Evolutionary conservation across 2,329 filamentous ascomycete species (phyloP), one percentile per base, ranked within the genome.

Genomic region (Dryadomyces quercus-mongolicae): DNA sequence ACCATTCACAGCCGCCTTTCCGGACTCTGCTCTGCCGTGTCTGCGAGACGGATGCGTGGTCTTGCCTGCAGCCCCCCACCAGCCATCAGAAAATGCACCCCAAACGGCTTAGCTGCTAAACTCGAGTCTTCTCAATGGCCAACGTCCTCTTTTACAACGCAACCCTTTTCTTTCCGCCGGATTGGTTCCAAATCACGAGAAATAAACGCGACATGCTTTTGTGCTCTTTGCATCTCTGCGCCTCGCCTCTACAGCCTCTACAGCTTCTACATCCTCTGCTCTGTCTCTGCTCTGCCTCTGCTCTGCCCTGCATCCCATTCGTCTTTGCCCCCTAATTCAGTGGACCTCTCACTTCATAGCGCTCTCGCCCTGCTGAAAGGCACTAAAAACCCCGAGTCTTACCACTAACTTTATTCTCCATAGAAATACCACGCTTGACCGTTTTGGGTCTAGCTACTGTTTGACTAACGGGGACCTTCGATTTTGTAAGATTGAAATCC

Each of bases 321-420:
- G 15, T 40, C 36, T n/a, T n/a, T n/a, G n/a, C n/a, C 36, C 36
- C 6, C 16, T 20, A 18, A 20, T 34, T 40, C 48, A 13, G n/a
- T 49, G 48, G 31, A n/a, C 48, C 34, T 49, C 31, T 18, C 49
- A 50, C 49, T 22, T 50, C 36, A 18, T 43, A 25, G 20, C 49
- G 12, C 13, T 43, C 20, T 42, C 36, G 22, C 21, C 36, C 49
- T 40, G 10, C 36, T 15, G 18, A 25, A 51, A 25, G 12, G 15
- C 49, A 51, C 49, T 51, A 51, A 51, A 44, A 50, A 10, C 12
- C 22, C 36, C 36, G 15, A 16, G 10, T 50, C 49, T 50, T 12
- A 25, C 49, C 49, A 44, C 49, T 51, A 51, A 51, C 22, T 21
- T 34, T 40, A n/a, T 51, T 43, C 49, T 51, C 49, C 50, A 52